phyloP scores from a whole-genome alignment of 163 green algal species.

The Scenedesmus sp. region DNA sequence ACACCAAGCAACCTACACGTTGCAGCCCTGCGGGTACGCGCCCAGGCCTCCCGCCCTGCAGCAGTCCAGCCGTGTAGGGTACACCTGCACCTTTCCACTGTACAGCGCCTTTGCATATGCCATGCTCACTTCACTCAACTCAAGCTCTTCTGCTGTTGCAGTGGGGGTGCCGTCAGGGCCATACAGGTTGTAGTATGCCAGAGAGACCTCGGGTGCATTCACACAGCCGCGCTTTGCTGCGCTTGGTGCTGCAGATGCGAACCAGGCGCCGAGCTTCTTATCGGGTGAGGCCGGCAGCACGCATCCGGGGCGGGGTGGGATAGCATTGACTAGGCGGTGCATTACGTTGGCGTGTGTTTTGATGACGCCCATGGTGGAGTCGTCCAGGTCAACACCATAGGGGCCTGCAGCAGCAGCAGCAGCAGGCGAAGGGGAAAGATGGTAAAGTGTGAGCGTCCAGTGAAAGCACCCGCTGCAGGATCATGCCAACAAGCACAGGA shows the following conservation, averaged over 20 bases:
- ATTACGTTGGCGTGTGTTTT: conserved; percentile 29
- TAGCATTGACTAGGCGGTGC: conserved; percentile 29
- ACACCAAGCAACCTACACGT: not conserved
- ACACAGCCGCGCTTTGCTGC: conserved; percentile 21
- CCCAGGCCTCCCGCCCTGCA: conserved; percentile 35
- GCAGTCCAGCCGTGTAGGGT: conserved; percentile 42
- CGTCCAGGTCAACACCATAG: conserved; percentile 35
- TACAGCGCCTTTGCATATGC: conserved; percentile 43
- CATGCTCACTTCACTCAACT: not conserved
- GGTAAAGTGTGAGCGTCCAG: no score
- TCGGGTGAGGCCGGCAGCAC: conserved; percentile 19
- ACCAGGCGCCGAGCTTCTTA: conserved; percentile 34
- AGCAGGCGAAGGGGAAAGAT: not conserved
- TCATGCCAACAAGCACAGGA: no score
- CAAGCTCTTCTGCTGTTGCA: conserved; percentile 2
- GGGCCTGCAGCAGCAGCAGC: conserved; percentile 18
- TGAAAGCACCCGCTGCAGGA: no score
- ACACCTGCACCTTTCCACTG: conserved; percentile 29
- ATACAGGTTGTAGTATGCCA: conserved; percentile 47
- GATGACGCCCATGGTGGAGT: conserved; percentile 55
- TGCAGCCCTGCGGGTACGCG: conserved; percentile 40
- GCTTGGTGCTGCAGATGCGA: conserved; percentile 3
- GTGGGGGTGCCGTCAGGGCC: not conserved
- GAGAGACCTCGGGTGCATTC: conserved; percentile 45
- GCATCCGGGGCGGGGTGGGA: conserved; percentile 46